These are phyloP conservation scores for Ogataea nakhonphanomensis DNA, from an alignment of 805 yeast species.

Conservation along the genomic window DNA sequence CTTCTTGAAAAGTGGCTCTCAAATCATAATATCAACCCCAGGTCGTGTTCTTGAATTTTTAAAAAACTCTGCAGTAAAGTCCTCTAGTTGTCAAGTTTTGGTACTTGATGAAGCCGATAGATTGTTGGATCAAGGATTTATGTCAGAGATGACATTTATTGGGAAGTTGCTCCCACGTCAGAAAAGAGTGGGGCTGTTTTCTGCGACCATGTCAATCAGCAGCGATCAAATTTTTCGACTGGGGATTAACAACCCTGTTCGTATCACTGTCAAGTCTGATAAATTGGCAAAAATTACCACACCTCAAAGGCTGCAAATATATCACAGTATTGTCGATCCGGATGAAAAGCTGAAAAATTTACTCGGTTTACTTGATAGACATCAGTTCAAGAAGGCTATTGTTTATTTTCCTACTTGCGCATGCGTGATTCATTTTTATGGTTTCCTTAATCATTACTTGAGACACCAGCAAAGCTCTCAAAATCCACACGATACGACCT, in stretches of 20 bases:
- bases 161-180: conserved; percentile 77
- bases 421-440: conserved; percentile 73
- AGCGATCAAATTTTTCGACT: conserved; percentile 75
- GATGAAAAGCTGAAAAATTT: conserved; percentile 58
- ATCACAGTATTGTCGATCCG: conserved; percentile 58
- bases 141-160: conserved; percentile 63
- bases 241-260: conserved; percentile 92
- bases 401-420: conserved; percentile 92
- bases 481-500: conserved; percentile 8
- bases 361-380: conserved; percentile 48
- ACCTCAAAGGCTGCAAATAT: conserved; percentile 64
- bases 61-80: conserved; percentile 52
- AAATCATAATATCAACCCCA: conserved; percentile 85
- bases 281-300: conserved; percentile 38
- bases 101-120: conserved; percentile 94
- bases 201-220: conserved; percentile 88
- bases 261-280: conserved; percentile 66
- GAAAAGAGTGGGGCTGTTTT: conserved; percentile 87
- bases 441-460: conserved; percentile 45
- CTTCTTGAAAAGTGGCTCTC: conserved; percentile 57
- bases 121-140: conserved; percentile 74
- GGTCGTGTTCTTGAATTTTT: conserved; percentile 82
- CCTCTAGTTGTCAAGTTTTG: conserved; percentile 64
- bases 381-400: conserved; percentile 71
- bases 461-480: conserved; percentile 21